Base-by-base conservation (phyloP, 805 yeast species). In the Wickerhamiella brachini region DNA sequence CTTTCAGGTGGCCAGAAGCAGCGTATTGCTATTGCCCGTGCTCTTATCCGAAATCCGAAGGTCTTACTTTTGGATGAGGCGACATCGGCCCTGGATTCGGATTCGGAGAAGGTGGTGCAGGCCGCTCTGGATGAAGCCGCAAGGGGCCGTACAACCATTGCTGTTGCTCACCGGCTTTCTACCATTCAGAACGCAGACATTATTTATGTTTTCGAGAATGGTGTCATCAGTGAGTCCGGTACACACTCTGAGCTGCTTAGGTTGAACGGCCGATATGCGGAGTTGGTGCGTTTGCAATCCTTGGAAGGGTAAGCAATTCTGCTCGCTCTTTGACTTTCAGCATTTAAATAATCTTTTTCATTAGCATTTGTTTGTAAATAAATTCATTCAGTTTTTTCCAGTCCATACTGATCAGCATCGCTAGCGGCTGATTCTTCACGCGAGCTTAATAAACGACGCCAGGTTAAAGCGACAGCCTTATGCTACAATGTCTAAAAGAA, bases 141-240 rank as follows among this genome's bases (percentile, higher is more conserved):
- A 55, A 58, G 69, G 43, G 74, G 81, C 39, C 81, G 95, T 60
- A 85, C 95, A 3, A 81, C 87, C 39, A 70, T 86, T 57, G 86
- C 94, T 58, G 84, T 86, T 65, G 95, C 95, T 5, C 95, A 86
- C 67, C 71, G 95, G 56, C 71, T 86, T 67, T 77, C 79, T 53
- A 81, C 89, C 0, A 83, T 83, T 54, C 71, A 73, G 53, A 73
- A 75, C 54, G 80, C 94, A 0, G 75, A 78, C 50, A 70, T 71
- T 49, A 81, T 85, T 31, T 75, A 75, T 49, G 78, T 83, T 51
- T 67, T 86, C 52, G 74, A 75, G 47, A 66, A 71, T 47, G 95
- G 95, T 17, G 65, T 66, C 47, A 77, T 85, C 47, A 65, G 71
- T 2, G 95, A 85, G 61, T 58, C 68, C 7, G 84, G 86, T 9